These are phyloP conservation scores for Peronosclerospora sorghi DNA, from an alignment of 352 stramenopile species.

Conservation along the genomic window DNA sequence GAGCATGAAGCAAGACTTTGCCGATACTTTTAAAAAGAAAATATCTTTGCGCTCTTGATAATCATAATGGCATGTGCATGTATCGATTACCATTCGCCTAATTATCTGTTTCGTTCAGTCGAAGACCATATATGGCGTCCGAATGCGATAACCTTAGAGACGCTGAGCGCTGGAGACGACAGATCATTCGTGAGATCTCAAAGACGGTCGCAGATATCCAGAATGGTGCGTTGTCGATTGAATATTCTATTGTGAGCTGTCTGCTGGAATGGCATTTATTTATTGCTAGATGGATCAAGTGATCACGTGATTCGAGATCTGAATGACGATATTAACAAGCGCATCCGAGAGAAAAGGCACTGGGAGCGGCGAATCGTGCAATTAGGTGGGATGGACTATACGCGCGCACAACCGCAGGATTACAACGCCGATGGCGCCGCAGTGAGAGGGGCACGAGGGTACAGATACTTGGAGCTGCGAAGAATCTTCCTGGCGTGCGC, in stretches of 20 bases:
- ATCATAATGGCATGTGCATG: too few species aligned
- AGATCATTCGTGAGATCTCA: constrained; percentile 93
- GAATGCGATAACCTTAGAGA: constrained; percentile 91
- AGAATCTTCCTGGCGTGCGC: constrained; percentile 90
- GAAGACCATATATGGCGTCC: constrained; percentile 88
- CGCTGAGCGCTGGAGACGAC: constrained; percentile 86
- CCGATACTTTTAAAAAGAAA: constrained; percentile 66
- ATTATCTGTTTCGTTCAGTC: constrained; percentile 18
- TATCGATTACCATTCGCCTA: background rate
- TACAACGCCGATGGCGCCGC: constrained; percentile 64
- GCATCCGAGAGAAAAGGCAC: constrained; percentile 88
- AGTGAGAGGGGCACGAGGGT: constrained; percentile 69
- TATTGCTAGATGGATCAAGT: constrained; percentile 68
- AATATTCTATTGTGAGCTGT: background rate
- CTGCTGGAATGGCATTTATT: background rate
- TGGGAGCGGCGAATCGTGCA: constrained; percentile 84
- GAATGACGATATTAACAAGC: constrained; percentile 98
- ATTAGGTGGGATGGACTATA: constrained; percentile 87
- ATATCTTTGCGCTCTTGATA: background rate
- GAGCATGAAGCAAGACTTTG: constrained; percentile 91
- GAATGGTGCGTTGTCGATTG: constrained; percentile 54
- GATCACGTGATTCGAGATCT: constrained; percentile 95
- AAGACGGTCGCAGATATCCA: constrained; percentile 95
- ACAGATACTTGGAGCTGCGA: constrained; percentile 96
- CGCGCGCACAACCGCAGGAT: constrained; percentile 58